These are phyloP conservation scores for Isatis tinctoria DNA, from an alignment of 345 rosid species.

Conservation along the genomic window DNA sequence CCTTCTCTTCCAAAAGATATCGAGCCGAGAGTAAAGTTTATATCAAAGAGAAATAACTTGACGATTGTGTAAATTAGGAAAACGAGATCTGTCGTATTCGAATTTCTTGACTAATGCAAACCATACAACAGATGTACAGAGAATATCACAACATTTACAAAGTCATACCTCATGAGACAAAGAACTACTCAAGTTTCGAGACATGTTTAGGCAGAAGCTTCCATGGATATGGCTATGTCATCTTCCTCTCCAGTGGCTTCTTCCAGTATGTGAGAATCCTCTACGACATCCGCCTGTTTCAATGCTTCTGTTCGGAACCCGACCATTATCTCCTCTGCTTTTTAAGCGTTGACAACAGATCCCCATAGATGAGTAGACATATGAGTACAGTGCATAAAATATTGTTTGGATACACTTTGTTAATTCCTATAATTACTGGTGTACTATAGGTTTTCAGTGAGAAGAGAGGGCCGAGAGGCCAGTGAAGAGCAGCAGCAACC, in stretches of 20 bases:
- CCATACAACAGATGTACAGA: not conserved
- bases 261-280: slow-evolving; percentile 20
- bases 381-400: no score
- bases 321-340: slow-evolving; percentile 41
- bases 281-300: slow-evolving; percentile 52
- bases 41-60: not conserved
- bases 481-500: slow-evolving; percentile 98
- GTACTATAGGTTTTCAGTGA: slow-evolving; percentile 72
- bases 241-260: slow-evolving; percentile 31
- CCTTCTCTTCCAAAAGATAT: not conserved
- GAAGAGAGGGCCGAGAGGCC: slow-evolving; percentile 96
- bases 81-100: not conserved
- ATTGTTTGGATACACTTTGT: slow-evolving; percentile 2
- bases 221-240: slow-evolving; percentile 25
- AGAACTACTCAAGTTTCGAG: slow-evolving; percentile 10
- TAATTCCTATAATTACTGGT: slow-evolving; percentile 17
- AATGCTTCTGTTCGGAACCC: slow-evolving; percentile 48
- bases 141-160: slow-evolving; percentile 22
- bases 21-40: not conserved
- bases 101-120: slow-evolving; percentile 13
- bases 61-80: not conserved
- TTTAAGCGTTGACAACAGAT: slow-evolving; percentile 51
- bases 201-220: slow-evolving; percentile 19
- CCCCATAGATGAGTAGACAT: no score
- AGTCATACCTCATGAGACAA: slow-evolving; percentile 5